A percentile compares a stretch with the other conserved stretches of the same genome.
These are phyloP conservation scores for Xylaria sp. DNA, from an alignment of 2,329 filamentous ascomycete genomes.

Conservation along the genomic window DNA sequence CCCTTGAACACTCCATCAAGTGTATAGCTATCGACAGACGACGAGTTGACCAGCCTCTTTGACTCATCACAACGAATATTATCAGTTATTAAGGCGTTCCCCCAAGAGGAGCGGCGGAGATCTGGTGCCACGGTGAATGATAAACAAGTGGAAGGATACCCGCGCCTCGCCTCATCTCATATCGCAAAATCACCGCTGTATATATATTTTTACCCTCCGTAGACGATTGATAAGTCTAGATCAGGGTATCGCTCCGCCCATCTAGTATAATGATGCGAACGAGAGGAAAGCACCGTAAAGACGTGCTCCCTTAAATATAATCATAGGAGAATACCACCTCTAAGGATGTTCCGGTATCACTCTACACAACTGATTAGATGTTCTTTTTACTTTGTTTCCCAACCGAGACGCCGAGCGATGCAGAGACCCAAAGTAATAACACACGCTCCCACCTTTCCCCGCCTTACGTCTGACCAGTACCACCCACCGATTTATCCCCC, in stretches of 20 bases:
- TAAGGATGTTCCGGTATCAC: background rate
- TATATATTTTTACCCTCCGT: background rate
- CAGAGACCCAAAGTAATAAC: slow-evolving; percentile 3
- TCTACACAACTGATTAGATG: slow-evolving; percentile 11
- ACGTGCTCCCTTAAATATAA: background rate
- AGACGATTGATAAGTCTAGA: background rate
- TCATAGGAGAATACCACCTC: background rate
- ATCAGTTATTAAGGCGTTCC: background rate
- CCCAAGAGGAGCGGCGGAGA: background rate
- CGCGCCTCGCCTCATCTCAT: background rate
- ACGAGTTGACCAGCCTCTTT: background rate
- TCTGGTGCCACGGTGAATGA: background rate
- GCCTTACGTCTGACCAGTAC: slow-evolving; percentile 1
- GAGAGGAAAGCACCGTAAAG: background rate
- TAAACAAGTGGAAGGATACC: too few species aligned
- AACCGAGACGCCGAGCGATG: slow-evolving; percentile 29
- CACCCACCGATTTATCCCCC: background rate
- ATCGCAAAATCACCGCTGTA: background rate
- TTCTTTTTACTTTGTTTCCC: slow-evolving; percentile 6
- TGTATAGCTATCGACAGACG: too few species aligned
- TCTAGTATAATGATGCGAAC: background rate
- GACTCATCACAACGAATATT: background rate
- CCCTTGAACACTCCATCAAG: too few species aligned
- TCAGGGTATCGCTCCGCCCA: background rate
- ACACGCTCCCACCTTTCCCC: background rate